A percentile compares a stretch with the other conserved stretches of the same genome.
phyloP scores from a whole-genome alignment of 192 early-diverging fungal genomes.

The Thoreauomyces humboldtii region DNA sequence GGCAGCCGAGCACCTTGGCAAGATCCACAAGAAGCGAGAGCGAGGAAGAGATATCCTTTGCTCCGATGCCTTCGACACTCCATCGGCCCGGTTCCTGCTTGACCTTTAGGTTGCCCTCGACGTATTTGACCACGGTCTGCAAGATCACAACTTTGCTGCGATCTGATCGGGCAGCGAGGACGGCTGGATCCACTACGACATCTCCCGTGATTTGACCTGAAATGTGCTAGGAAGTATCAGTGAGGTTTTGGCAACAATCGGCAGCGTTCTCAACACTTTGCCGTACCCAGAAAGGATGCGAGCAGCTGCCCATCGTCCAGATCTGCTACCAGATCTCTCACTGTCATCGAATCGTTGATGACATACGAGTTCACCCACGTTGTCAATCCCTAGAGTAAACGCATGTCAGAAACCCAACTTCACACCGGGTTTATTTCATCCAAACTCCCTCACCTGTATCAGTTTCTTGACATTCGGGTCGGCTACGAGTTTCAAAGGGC shows the following conservation, averaged over 20 bases:
- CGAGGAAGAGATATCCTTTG: constrained; percentile 29
- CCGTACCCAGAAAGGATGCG: constrained; percentile 24
- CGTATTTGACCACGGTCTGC: constrained; percentile 15
- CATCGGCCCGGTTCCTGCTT: constrained; percentile 23
- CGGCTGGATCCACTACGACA: constrained; percentile 12
- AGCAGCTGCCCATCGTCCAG: constrained; percentile 24
- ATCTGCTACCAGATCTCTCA: constrained; percentile 28
- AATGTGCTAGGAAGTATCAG: not conserved
- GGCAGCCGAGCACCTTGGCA: constrained; percentile 31
- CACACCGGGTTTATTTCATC: not conserved
- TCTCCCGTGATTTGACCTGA: constrained; percentile 29
- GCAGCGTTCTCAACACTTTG: not conserved
- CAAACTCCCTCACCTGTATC: constrained; percentile 5
- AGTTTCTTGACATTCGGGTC: constrained; percentile 21
- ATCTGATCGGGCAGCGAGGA: constrained; percentile 25
- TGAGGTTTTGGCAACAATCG: too few relatives aligned
- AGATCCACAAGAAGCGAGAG: constrained; percentile 36
- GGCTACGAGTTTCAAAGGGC: not conserved
- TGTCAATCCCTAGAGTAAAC: constrained; percentile 23
- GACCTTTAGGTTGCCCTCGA: constrained; percentile 25
- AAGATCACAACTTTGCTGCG: constrained; percentile 26
- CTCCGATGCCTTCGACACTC: constrained; percentile 26
- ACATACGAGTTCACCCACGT: constrained; percentile 33
- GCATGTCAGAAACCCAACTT: not conserved
- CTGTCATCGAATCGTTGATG: constrained; percentile 14